Evolutionary conservation across 1,284 basidiomycete genomes (phyloP), one percentile per base, ranked within the genome.

Genomic region (Volvariella surrecta): DNA sequence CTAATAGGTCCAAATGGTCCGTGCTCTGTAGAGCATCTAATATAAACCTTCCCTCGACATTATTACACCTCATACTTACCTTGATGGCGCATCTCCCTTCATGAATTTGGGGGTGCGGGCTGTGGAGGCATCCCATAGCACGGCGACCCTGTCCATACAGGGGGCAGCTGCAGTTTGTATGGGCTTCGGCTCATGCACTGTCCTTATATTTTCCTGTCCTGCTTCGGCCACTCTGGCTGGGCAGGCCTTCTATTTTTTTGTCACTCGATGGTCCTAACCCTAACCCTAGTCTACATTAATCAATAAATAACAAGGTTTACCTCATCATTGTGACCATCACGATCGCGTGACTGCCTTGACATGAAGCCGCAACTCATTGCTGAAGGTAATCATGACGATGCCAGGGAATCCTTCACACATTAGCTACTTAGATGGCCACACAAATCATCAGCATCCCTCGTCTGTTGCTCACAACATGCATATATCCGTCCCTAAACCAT

Each of bases 151-250:
- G 74, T 78, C 74, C 76, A 62, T 54, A 52, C 68, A 73, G 67
- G 62, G 69, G 61, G 61, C 59, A 49, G 60, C 60, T 60, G 62
- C 59, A 68, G 71, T 62, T 77, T 78, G 76, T 76, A 73, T 76
- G 74, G 61, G 71, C 70, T 74, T 71, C 64, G 74, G 74, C 64
- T 70, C 70, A 74, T 78, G 75, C 73, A 78, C 67, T 67, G 73
- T 79, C 76, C 64, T 52, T 78, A 79, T 79, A 79, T 80, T 79
- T 79, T 66, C 75, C 76, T 65, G 74, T 74, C 68, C 71, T 63
- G 42, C 52, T 44, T 47, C 30, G 47, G 52, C 49, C 49, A 49
- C 49, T 52, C 51, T 52, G 47, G 50, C 49, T 50, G 48, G 44
- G 47, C 32, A 40, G 45, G 51, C 45, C 40, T 22, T 31, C 39